Base-by-base conservation (phyloP, 345 rosid genomes). In the Heritiera fomes region DNA sequence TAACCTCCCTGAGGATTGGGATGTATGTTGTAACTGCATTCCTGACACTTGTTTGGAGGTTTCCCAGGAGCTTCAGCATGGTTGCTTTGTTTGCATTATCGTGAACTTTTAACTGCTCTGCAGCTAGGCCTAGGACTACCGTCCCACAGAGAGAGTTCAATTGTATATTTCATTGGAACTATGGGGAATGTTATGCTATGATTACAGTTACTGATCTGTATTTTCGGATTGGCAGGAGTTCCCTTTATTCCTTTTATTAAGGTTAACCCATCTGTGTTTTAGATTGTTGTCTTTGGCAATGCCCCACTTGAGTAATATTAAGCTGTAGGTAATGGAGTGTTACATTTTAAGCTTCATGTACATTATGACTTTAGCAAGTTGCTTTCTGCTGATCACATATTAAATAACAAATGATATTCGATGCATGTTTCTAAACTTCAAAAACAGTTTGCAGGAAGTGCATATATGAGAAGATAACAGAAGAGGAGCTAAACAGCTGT, bases 391-490 rank as follows among this genome's bases (percentile, higher is more conserved):
- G 41, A 67, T 58, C 2, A 53, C 6, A 15, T 53, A 67, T 46
- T 7, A 23, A 41, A 71, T 6, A 23, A 70, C 3, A 23, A 68
- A 76, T 50, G 69, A 41, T 58, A 46, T 56, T 53, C 70, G 15
- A 77, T 65, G n/a, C 6, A 13, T 77, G 59, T 61, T 69, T n/a
- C 40, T 79, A 49, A 30, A 75, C 28, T 75, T 58, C 40, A 49
- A 30, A 13, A 34, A 79, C 75, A 89, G 90, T 89, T 78, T 89
- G 91, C 90, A 85, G 83, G 71, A 84, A 83, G 66, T 89, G 91
- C 83, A 87, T 89, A 69, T 68, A 79, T 71, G 76, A 78, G 68
- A 87, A 83, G 84, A 77, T 88, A 56, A 61, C 23, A 28, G 82
- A 79, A 23, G 81, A 84, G 52, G 83, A 71, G 46, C 64, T 78